A percentile compares a stretch with the other conserved stretches of the same genome.
Evolutionary conservation across 2,329 filamentous ascomycete species (phyloP).

Genomic region (Epichloe gansuensis): DNA sequence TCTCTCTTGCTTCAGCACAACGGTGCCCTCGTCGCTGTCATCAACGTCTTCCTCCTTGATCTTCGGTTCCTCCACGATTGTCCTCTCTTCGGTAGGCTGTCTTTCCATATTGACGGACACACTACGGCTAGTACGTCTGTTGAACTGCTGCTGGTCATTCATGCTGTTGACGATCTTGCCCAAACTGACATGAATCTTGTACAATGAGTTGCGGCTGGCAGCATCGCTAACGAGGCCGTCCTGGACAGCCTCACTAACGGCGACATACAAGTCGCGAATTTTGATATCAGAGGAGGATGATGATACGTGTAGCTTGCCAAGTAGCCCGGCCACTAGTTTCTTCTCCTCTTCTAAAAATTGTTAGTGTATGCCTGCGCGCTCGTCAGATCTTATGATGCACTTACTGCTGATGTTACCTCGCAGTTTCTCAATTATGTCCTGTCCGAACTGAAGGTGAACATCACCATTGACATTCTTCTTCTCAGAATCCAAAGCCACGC

Average conservation of each 20-base stretch:
- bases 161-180: constrained; percentile 56
- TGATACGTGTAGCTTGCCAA: constrained; percentile 73
- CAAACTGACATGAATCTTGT: constrained; percentile 55
- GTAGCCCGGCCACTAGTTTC: constrained; percentile 64
- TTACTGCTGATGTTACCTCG: constrained; percentile 55
- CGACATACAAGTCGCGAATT: constrained; percentile 44
- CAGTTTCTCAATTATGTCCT: constrained; percentile 64
- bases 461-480: constrained; percentile 60
- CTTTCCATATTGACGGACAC: constrained; percentile 25
- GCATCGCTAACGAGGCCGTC: constrained; percentile 47
- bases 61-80: constrained; percentile 26
- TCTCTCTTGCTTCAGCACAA: constrained; percentile 20
- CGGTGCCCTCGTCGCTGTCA: constrained; percentile 22
- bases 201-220: constrained; percentile 50
- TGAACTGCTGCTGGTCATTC: constrained; percentile 29
- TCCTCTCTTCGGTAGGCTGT: constrained; percentile 25
- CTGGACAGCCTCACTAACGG: constrained; percentile 51
- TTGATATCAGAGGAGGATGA: constrained; percentile 49
- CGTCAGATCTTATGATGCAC: constrained; percentile 17
- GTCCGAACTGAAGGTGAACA: constrained; percentile 69
- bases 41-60: constrained; percentile 38
- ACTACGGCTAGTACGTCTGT: constrained; percentile 32
- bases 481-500: constrained; percentile 37
- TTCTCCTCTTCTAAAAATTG: constrained; percentile 61
- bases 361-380: constrained; percentile 13